Evolutionary conservation across 139 green algal genomes (phyloP), one percentile per base, ranked within the genome.

Genomic region (Yamagishiella unicocca): DNA sequence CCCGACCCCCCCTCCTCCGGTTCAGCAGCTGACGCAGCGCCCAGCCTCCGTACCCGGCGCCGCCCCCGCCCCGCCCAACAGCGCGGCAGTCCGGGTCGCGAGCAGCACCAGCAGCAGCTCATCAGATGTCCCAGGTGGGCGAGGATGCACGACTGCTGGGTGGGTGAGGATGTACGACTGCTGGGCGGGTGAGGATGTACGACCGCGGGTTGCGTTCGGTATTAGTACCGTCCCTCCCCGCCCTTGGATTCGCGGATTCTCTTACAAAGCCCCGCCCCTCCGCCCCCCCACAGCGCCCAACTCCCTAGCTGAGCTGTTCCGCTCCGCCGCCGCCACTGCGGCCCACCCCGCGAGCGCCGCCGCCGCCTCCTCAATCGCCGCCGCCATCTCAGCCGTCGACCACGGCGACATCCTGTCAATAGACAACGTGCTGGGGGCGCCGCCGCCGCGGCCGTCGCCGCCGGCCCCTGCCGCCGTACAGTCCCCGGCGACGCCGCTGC

Each of bases 361-460:
- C n/a, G 88, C 80, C 70, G 90, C 75, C 17, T 55, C 80, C 31
- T 74, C 86, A 38, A 68, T 94, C 64, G 67, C 70, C 35, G 83
- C 84, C 22, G 90, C 90, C 31, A n/a, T 94, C 38, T 90, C 85
- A 12, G 92, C 90, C 25, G 83, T 91, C 33, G 74, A 93, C 24
- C 10, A 53, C 0, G 78, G 66, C 9, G 92, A 94, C 81, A 82
- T 94, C n/a, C 81, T 94, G 31, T 67, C 53, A 22, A 38, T 82
- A 6, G 35, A 40, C 53, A 64, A 54, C 31, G 58, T 45, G 42
- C 43, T 29, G 0, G 25, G 0, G 29, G 37, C 54, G 24, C 6
- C 54, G 29, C 54, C 2, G 54, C 25, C 10, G 27, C 61, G 3
- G 43, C 37, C 55, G 38, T 4, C 29, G 27, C 77, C 35, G 40